Conservation (phyloP, 495 filamentous ascomycete species). For the Thermochaetoides thermophila region DNA sequence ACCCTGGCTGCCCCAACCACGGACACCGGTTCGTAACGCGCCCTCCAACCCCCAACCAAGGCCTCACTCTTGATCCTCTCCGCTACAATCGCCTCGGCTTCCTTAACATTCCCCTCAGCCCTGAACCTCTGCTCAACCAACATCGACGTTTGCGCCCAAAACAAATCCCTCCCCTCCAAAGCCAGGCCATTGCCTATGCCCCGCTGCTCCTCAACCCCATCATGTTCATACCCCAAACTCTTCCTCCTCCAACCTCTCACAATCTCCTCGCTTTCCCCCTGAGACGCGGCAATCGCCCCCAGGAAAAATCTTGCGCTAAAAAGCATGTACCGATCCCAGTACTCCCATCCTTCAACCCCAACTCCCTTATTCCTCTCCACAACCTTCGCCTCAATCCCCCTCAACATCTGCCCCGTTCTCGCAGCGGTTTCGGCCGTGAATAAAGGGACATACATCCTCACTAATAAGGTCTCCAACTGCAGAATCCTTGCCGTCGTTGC, state of each 20-base stretch:
- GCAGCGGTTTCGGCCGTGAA: constrained; percentile 6
- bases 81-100: no score
- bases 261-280: constrained; percentile 6
- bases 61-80: no score
- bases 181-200: not conserved
- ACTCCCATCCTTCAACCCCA: constrained; percentile 7
- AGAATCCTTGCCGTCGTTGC: constrained; percentile 12
- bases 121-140: constrained; percentile 12
- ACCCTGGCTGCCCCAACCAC: no score
- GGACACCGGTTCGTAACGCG: no score
- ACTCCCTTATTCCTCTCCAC: no score
- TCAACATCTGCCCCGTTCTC: constrained; percentile 9
- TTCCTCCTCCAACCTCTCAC: constrained; percentile 2
- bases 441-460: constrained; percentile 18
- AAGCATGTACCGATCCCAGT: constrained; percentile 15
- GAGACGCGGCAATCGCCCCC: constrained; percentile 11
- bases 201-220: not conserved
- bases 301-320: constrained; percentile 18
- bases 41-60: no score
- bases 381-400: constrained; percentile 1
- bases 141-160: constrained; percentile 18
- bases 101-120: no score
- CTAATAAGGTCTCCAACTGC: constrained; percentile 14
- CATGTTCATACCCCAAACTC: constrained; percentile 8
- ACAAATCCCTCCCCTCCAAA: constrained; percentile 9